These are phyloP conservation scores for Salicornia ramosissima DNA, from an alignment of 148 eudicot genomes.

Conservation along the genomic window DNA sequence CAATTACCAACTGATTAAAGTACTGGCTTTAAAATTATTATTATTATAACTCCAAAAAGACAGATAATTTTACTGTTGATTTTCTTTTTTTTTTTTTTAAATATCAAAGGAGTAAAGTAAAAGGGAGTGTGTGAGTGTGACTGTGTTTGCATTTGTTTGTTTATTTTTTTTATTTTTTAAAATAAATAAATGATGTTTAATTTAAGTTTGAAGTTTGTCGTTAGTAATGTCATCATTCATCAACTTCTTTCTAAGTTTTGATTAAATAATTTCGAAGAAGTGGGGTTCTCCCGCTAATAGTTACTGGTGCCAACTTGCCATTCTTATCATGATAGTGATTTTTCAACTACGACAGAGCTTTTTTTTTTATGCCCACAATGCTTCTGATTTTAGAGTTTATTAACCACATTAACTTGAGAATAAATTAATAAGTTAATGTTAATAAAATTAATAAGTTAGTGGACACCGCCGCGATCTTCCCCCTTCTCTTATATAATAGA, in stretches of 20 bases:
- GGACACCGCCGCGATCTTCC: no score
- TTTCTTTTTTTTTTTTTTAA: no score
- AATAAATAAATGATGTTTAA: not conserved
- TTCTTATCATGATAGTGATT: not conserved
- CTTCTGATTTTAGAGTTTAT: no score
- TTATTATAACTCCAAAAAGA: no score
- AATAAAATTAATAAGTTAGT: no score
- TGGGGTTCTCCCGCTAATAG: not conserved
- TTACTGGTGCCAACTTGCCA: not conserved
- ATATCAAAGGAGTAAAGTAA: not conserved
- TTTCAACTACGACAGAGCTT: no score
- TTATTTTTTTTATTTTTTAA: not conserved
- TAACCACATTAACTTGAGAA: no score
- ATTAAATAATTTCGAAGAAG: no score
- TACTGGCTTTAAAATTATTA: not conserved
- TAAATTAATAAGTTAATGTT: no score
- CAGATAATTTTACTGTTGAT: no score
- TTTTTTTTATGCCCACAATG: no score
- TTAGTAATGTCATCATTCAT: constrained; percentile 16
- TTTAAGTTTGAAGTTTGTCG: constrained; percentile 7
- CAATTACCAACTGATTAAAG: constrained; percentile 24
- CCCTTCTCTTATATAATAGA: no score
- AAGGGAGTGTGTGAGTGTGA: not conserved
- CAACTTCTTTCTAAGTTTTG: constrained; percentile 5
- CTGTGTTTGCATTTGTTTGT: not conserved